Conservation (phyloP, 2,329 filamentous ascomycete species). For the Diaporthe citriasiana region DNA sequence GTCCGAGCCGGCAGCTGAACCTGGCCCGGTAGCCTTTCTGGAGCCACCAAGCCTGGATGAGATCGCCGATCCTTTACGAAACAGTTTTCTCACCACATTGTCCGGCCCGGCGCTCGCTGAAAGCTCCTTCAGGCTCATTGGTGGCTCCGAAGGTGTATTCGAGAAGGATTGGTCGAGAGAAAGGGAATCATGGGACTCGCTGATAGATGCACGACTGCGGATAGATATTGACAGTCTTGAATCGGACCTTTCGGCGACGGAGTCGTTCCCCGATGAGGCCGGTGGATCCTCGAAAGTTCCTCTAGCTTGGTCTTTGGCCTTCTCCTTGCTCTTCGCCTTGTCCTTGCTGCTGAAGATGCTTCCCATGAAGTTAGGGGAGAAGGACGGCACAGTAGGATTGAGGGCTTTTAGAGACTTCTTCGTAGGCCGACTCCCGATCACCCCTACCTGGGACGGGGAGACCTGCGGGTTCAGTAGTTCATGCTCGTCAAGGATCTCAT, state of each 20-base stretch:
- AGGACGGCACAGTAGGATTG: slow-evolving; percentile 88
- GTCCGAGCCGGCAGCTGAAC: slow-evolving; percentile 68
- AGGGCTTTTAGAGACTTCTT: slow-evolving; percentile 72
- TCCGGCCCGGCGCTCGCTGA: slow-evolving; percentile 58
- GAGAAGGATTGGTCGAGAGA: slow-evolving; percentile 68
- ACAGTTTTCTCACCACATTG: slow-evolving; percentile 71
- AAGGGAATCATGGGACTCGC: slow-evolving; percentile 71
- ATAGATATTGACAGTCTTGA: slow-evolving; percentile 47
- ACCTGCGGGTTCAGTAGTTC: slow-evolving; percentile 66
- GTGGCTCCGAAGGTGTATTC: slow-evolving; percentile 69
- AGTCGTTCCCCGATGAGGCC: slow-evolving; percentile 38
- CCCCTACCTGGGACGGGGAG: slow-evolving; percentile 71
- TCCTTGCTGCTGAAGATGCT: slow-evolving; percentile 69
- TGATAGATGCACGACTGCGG: slow-evolving; percentile 40
- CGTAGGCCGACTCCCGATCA: slow-evolving; percentile 84
- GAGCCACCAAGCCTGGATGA: slow-evolving; percentile 68
- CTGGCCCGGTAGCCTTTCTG: slow-evolving; percentile 61
- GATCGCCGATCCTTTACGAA: slow-evolving; percentile 77
- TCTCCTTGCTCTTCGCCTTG: slow-evolving; percentile 57
- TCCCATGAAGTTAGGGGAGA: slow-evolving; percentile 72
- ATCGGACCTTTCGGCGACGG: slow-evolving; percentile 50
- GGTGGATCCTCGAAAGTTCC: slow-evolving; percentile 25
- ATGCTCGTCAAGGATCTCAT: slow-evolving; percentile 73
- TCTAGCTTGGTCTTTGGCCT: slow-evolving; percentile 48
- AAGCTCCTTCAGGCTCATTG: slow-evolving; percentile 58